Evolutionary conservation across 2,329 filamentous ascomycete species (phyloP).

Genomic region (Aspergillus puulaauensis): DNA sequence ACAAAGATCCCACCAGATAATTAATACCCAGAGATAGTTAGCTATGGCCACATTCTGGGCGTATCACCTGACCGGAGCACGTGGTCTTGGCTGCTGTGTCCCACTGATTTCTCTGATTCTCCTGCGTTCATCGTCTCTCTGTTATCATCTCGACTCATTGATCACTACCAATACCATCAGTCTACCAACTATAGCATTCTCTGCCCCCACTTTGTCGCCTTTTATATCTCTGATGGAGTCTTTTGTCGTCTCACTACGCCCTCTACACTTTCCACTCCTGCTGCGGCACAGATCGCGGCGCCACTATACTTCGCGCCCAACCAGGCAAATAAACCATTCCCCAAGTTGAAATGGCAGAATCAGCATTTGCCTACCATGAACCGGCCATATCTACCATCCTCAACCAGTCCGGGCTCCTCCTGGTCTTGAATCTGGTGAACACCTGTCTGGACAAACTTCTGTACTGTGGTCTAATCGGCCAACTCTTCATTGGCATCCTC

Average conservation of each 20-base stretch:
- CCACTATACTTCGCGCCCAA: too few relatives aligned
- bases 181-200: too few relatives aligned
- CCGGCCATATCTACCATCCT: conserved; percentile 61
- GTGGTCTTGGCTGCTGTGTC: too few relatives aligned
- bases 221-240: conserved; percentile 1
- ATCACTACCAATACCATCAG: too few relatives aligned
- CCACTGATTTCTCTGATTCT: too few relatives aligned
- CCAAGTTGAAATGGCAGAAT: conserved; percentile 6
- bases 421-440: conserved; percentile 62
- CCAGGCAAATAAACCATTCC: background rate
- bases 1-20: too few relatives aligned
- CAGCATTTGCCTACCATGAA: conserved; percentile 59
- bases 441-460: conserved; percentile 58
- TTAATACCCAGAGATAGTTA: too few relatives aligned
- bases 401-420: conserved; percentile 60
- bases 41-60: too few relatives aligned
- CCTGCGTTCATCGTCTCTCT: too few relatives aligned
- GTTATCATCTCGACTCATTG: too few relatives aligned
- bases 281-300: background rate
- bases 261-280: background rate
- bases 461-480: conserved; percentile 71
- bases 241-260: background rate
- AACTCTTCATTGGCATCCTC: conserved; percentile 68
- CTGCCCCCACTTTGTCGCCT: background rate
- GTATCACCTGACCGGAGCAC: too few relatives aligned